Conservation (phyloP, 192 early-diverging fungal genomes). For the Backusella psychrophila region DNA sequence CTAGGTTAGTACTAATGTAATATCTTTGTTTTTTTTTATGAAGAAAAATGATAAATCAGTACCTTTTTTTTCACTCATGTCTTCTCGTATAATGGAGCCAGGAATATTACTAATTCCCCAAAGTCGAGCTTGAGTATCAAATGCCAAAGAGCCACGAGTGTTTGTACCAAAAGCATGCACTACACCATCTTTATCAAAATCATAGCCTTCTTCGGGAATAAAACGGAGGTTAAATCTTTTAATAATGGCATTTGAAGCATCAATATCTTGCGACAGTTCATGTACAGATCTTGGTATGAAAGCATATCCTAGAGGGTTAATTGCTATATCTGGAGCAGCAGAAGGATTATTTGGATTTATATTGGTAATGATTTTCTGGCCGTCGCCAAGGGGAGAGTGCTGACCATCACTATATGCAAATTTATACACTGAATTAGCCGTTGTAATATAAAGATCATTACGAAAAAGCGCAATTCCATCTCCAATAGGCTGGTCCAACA, state of each 20-base stretch:
- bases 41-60: neutral
- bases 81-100: neutral
- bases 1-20: neutral
- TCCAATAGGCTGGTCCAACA: neutral
- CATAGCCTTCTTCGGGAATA: conserved; percentile 28
- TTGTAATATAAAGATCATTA: conserved; percentile 21
- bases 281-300: conserved; percentile 18
- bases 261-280: neutral
- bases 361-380: conserved; percentile 6
- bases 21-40: neutral
- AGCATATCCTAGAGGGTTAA: conserved; percentile 27
- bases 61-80: neutral
- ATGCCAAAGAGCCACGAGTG: conserved; percentile 20
- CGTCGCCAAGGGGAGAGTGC: conserved; percentile 10
- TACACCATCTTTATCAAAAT: conserved; percentile 24
- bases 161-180: conserved; percentile 24
- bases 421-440: conserved; percentile 15
- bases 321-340: conserved; percentile 21
- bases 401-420: conserved; percentile 29
- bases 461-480: conserved; percentile 13
- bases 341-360: conserved; percentile 11
- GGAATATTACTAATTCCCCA: conserved; percentile 22
- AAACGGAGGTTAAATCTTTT: conserved; percentile 27
- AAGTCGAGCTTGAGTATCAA: conserved; percentile 29
- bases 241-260: conserved; percentile 16